A percentile compares a stretch with the other conserved stretches of the same genome.
Evolutionary conservation across 2,329 filamentous ascomycete species (phyloP).

Genomic region (Arthrobotrys iridis): DNA sequence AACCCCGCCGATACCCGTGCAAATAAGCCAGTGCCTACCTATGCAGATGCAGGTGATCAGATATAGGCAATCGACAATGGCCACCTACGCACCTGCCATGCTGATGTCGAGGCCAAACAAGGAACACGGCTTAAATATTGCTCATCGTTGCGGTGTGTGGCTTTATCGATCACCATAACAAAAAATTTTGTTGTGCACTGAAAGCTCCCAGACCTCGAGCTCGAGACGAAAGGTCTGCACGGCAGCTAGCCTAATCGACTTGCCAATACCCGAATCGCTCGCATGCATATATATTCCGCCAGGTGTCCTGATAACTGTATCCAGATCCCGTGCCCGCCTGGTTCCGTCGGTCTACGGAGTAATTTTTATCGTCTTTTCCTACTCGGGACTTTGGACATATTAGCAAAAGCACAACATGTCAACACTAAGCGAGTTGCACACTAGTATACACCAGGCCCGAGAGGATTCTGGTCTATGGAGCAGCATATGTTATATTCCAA

Average conservation of each 20-base stretch:
- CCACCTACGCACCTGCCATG: not conserved
- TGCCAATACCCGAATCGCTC: conserved; percentile 11
- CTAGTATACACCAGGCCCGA: not conserved
- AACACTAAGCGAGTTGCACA: conserved; percentile 38
- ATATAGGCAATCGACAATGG: not conserved
- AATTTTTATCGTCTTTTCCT: conserved; percentile 8
- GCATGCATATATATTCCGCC: conserved; percentile 1
- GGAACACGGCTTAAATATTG: not conserved
- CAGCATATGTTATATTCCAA: no score
- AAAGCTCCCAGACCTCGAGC: not conserved
- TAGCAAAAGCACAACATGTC: conserved; percentile 52
- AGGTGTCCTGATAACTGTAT: conserved; percentile 19
- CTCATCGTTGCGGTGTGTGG: not conserved
- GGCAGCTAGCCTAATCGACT: not conserved
- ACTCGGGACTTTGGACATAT: conserved; percentile 9
- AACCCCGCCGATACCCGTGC: not conserved
- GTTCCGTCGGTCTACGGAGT: conserved; percentile 16
- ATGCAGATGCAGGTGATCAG: not conserved
- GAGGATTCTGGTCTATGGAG: not conserved
- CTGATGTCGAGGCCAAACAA: not conserved
- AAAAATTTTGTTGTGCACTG: not conserved
- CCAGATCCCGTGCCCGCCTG: not conserved
- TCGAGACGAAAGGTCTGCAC: not conserved
- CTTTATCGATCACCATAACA: not conserved
- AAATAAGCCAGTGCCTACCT: not conserved